Conservation (phyloP, 257 asterid genomes). For the Misopates orontium region DNA sequence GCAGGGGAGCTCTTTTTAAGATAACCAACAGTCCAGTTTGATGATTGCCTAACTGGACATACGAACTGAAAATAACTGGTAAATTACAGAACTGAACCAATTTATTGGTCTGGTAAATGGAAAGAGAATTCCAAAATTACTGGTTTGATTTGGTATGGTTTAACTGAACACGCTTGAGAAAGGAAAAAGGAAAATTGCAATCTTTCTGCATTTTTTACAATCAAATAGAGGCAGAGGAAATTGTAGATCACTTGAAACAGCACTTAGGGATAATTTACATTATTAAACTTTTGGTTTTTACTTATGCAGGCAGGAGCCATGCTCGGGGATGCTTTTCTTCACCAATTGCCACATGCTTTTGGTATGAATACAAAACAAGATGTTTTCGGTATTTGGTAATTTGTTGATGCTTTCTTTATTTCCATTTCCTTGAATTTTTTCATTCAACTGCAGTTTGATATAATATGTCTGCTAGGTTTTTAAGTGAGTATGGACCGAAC, state of each 20-base stretch:
- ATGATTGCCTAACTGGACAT: too few species aligned
- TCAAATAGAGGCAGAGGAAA: neutral
- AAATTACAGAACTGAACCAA: too few species aligned
- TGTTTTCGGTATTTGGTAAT: conserved; percentile 11
- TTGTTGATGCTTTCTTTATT: conserved; percentile 13
- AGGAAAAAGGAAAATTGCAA: too few species aligned
- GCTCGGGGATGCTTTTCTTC: conserved; percentile 99
- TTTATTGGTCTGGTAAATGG: too few species aligned
- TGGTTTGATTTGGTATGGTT: too few species aligned
- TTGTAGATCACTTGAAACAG: conserved; percentile 13
- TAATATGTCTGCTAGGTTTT: neutral
- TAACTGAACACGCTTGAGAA: too few species aligned
- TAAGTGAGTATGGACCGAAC: neutral
- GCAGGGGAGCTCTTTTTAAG: too few species aligned
- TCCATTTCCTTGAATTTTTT: neutral
- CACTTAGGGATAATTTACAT: conserved; percentile 14
- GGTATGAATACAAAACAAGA: conserved; percentile 51
- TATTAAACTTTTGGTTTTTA: conserved; percentile 28
- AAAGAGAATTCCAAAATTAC: too few species aligned
- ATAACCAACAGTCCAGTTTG: too few species aligned
- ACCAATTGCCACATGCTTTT: conserved; percentile 98
- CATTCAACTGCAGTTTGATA: neutral
- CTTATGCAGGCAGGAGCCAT: conserved; percentile 93
- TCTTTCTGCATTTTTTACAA: neutral
- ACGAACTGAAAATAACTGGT: too few species aligned